Evolutionary conservation across 768 basidiomycete genomes (phyloP), one percentile per base, ranked within the genome.

Genomic region (Leccinum variicolor): DNA sequence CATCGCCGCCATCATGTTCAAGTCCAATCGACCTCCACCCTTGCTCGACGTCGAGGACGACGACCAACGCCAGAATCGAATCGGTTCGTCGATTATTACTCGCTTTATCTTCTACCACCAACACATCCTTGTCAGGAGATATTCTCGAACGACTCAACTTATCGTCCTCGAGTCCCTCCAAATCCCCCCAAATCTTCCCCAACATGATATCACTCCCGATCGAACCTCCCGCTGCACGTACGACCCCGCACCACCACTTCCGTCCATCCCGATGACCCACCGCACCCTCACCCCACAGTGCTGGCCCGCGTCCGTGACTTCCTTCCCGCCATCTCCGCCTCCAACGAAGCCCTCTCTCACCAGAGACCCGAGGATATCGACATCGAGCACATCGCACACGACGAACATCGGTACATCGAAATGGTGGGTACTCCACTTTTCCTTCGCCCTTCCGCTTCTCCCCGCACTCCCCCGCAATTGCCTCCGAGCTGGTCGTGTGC

Each of bases 261-360:
- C 26, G 26, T 54, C 19, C 34, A 11, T 46, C 48, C 43, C 61
- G 47, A 55, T 52, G 33, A 51, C 50, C 45, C 31, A 49, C 8
- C 23, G 28, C 50, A 51, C 25, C n/a, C 6, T 23, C 17, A 56
- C 23, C 23, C 39, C 39, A 52, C 60, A 90, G 89, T 90, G 19
- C 74, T 91, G 6, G 76, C 82, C 10, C 82, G 87, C 17, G 76
- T 89, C 4, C 81, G 84, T 66, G 79, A 82, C 0, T 90, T 90
- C 66, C 79, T 90, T 6, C 87, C 87, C 3, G 75, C 82, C 62
- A 74, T 90, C 17, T 81, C 84, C 49, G 85, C 84, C 13, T 85
- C 87, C 3, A 90, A 89, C 62, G 77, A 76, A 2, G 68, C 78
- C 1, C 77, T 90, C 17, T 64, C 76, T 3, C 74, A 77, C 39